Conservation (phyloP, 2,329 filamentous ascomycete genomes). For the Fusarium staphyleae region DNA sequence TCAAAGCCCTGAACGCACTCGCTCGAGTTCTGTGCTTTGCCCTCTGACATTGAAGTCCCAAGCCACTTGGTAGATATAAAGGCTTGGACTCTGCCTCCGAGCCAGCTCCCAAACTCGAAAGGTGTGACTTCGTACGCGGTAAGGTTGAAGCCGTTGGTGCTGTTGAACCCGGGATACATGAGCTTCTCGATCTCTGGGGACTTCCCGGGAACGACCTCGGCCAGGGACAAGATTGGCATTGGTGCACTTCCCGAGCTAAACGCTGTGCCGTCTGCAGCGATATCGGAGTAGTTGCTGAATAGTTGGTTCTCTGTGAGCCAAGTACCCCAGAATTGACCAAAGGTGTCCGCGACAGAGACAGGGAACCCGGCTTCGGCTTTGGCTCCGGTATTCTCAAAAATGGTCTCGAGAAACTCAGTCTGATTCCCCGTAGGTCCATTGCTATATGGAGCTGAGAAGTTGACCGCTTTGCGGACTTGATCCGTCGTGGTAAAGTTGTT, state of each 20-base stretch:
- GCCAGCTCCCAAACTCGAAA: constrained; percentile 46
- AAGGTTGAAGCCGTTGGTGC: constrained; percentile 40
- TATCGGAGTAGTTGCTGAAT: constrained; percentile 38
- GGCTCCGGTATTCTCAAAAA: constrained; percentile 34
- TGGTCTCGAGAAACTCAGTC: constrained; percentile 16
- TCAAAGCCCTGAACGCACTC: constrained; percentile 44
- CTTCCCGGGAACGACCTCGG: constrained; percentile 40
- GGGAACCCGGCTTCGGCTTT: constrained; percentile 39
- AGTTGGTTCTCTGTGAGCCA: constrained; percentile 30
- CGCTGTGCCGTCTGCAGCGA: constrained; percentile 15
- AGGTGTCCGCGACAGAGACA: constrained; percentile 38
- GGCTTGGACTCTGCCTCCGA: constrained; percentile 39
- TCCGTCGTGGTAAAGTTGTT: constrained; percentile 39
- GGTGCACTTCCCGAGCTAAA: constrained; percentile 37
- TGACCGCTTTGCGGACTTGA: constrained; percentile 24
- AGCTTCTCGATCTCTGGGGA: constrained; percentile 40
- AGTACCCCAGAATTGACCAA: constrained; percentile 41
- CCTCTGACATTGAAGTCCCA: constrained; percentile 41
- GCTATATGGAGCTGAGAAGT: constrained; percentile 36
- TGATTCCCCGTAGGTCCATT: constrained; percentile 22
- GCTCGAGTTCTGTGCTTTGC: constrained; percentile 36
- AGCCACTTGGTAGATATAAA: constrained; percentile 43
- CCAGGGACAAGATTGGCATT: constrained; percentile 41
- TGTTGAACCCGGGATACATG: constrained; percentile 40
- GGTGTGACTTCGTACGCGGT: constrained; percentile 45